phyloP scores from a whole-genome alignment of 176 grass and related monocot genomes.

The Saccharum officinarum region DNA sequence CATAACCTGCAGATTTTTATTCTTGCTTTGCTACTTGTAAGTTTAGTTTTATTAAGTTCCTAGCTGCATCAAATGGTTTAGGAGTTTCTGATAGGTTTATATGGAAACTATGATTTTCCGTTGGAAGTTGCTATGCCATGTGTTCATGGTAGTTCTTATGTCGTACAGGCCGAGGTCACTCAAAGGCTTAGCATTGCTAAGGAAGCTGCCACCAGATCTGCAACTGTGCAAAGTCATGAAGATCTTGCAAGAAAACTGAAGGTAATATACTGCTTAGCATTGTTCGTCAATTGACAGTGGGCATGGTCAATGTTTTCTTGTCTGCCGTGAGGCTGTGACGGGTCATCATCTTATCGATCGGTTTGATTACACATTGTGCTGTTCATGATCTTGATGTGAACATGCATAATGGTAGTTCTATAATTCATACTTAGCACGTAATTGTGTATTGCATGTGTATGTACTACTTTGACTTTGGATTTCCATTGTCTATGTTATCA shows the following conservation, averaged over 20 bases:
- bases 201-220: conserved; percentile 64
- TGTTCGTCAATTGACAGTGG: too few species aligned
- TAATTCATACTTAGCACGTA: too few species aligned
- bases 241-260: conserved; percentile 95
- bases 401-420: too few species aligned
- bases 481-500: too few species aligned
- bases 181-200: conserved; percentile 82
- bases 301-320: too few species aligned
- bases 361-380: too few species aligned
- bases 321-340: too few species aligned
- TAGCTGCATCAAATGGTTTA: neutral
- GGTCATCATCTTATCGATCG: too few species aligned
- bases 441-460: too few species aligned
- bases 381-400: too few species aligned
- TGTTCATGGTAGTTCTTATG: conserved; percentile 38
- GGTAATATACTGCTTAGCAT: conserved; percentile 54
- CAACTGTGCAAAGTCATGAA: conserved; percentile 70
- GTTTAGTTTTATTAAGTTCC: neutral
- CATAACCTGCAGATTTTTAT: too few species aligned
- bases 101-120: neutral
- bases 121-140: neutral
- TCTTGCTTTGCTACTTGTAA: conserved; percentile 1
- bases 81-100: conserved; percentile 1
- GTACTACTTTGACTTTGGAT: too few species aligned
- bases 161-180: conserved; percentile 82